A percentile compares a stretch with the other conserved stretches of the same genome.
These are phyloP conservation scores for Coemansia sp. DNA, from an alignment of 192 early-diverging fungal genomes.

Conservation along the genomic window DNA sequence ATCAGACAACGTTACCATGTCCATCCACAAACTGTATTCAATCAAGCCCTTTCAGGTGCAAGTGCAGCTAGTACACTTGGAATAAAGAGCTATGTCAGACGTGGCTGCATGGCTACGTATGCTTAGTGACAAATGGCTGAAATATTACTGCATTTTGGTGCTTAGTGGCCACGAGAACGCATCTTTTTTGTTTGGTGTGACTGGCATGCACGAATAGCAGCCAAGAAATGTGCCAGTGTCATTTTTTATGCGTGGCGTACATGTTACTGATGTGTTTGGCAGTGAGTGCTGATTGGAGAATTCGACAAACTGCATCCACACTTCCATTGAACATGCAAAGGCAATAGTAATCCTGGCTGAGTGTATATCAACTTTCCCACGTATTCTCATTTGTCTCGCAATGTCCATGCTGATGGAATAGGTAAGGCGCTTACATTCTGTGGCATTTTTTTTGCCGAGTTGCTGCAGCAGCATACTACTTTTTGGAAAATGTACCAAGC, in stretches of 20 bases:
- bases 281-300: neutral
- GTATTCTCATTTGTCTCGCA: neutral
- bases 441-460: neutral
- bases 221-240: neutral
- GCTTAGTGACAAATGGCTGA: neutral
- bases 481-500: neutral
- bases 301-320: neutral
- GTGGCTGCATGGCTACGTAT: neutral
- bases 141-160: neutral
- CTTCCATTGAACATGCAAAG: constrained; percentile 3
- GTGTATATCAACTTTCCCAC: neutral
- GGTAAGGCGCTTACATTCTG: neutral
- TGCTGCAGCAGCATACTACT: neutral
- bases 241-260: neutral
- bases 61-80: neutral
- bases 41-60: constrained; percentile 11
- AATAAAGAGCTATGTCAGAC: neutral
- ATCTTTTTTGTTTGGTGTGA: neutral
- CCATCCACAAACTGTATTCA: neutral
- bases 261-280: neutral
- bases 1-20: neutral
- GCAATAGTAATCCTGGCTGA: neutral
- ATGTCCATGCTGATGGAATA: neutral
- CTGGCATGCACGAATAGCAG: neutral
- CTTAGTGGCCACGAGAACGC: neutral